Evolutionary conservation across 2,329 filamentous ascomycete genomes (phyloP), one percentile per base, ranked within the genome.

Genomic region (Aspergillus piperis): DNA sequence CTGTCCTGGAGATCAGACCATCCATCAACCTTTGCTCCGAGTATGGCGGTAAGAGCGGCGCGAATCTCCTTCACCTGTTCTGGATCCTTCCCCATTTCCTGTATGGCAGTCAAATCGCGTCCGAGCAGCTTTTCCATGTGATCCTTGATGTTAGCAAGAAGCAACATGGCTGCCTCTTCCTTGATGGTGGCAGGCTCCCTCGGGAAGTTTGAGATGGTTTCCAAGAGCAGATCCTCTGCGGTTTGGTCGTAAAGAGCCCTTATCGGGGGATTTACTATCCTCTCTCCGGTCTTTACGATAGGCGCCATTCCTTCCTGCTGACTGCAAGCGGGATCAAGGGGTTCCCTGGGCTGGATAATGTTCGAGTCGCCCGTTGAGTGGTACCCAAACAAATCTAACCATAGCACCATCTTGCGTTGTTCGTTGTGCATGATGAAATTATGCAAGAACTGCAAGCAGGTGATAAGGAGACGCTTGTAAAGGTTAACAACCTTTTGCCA

Each of bases 401-500:
- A 89, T 2, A 89, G 79, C 66, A 87, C 84, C 66, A 88, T 79
- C 68, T 89, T 88, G 41, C 85, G 78, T 61, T 86, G 81, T 73
- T 89, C 86, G 65, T 89, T 89, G 62, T 86, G 83, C 69, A 86
- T 86, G 50, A 87, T 85, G 52, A 88, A 82, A 64, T 88, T 88
- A 74, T 88, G 87, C 58, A 88, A 74, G 64, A 87, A 88, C 69
- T 88, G 86, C n/a, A 89, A 77, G 62, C 84, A 85, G 2, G 85
- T 87, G 58, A 88, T 88, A 67, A 88, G 77, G 17, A 88, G 77
- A 66, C 86, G 85, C 75, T 89, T 88, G 75, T 87, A 88, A 3
- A 85, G 82, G 68, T 86, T 87, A 62, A 88, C 84, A 57, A 88
- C 84, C 72, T 82, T 83, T 73, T 88, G 85, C 85, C 86, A 88